A percentile compares a stretch with the other conserved stretches of the same genome.
phyloP scores from a whole-genome alignment of 768 basidiomycete genomes.

The Phylloporus arenicola region DNA sequence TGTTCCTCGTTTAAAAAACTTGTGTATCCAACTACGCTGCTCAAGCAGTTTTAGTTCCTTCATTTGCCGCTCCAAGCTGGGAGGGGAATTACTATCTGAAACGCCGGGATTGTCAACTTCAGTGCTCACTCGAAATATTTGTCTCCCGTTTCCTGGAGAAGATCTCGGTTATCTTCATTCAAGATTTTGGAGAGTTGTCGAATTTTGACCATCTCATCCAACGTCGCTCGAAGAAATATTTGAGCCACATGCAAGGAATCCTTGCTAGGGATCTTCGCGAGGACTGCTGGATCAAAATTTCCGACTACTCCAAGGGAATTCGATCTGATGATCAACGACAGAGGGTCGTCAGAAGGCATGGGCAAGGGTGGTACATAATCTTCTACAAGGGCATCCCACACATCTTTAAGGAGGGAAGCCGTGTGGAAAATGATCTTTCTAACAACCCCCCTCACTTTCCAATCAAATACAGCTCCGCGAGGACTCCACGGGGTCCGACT shows the following conservation, averaged over 20 bases:
- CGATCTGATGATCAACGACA: neutral
- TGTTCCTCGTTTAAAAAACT: neutral
- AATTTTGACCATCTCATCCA: neutral
- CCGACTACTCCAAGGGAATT: neutral
- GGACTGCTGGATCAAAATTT: neutral
- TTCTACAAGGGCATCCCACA: neutral
- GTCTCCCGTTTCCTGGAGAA: neutral
- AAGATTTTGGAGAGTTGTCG: neutral
- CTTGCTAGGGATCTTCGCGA: neutral
- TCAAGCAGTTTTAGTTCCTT: neutral
- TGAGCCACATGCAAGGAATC: neutral
- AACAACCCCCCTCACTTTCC: neutral
- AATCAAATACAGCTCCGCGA: constrained; percentile 4
- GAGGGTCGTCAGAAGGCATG: neutral
- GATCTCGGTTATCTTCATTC: neutral
- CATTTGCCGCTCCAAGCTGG: neutral
- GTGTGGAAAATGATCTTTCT: constrained; percentile 1
- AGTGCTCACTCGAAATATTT: neutral
- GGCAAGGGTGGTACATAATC: neutral
- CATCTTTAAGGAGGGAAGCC: neutral
- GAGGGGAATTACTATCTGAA: neutral
- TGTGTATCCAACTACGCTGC: neutral
- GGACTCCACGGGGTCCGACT: constrained; percentile 4
- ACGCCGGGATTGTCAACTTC: neutral
- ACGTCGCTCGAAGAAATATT: neutral